Base-by-base conservation (phyloP, 768 basidiomycete species). In the Artomyces pyxidatus region DNA sequence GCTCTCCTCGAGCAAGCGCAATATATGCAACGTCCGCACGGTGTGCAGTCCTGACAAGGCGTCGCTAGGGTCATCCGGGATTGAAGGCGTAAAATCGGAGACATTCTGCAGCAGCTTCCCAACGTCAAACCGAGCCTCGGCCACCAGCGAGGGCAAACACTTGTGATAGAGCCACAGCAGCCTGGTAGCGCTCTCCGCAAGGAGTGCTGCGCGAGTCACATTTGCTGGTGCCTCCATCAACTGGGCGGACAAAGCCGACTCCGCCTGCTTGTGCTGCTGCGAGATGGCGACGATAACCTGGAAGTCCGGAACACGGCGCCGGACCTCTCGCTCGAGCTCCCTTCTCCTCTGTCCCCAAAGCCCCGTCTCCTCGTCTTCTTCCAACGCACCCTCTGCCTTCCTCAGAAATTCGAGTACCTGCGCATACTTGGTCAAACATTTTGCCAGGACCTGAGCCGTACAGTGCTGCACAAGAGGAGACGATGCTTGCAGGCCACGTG, bases 141-240 rank as follows among this genome's bases (percentile, higher is more conserved):
- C 78, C 3, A 88, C 83, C 1, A 90, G 66, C 1, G 74, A 69
- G 0, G 91, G 88, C 25, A 94, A 64, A 51, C 80, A 82, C 21
- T 73, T 73, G 57, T 95, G 88, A 61, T 96, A 98, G 43, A 94
- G 71, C 77, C 85, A 87, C 51, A 96, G 68, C 37, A 98, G 64
- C 23, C 92, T 66, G 55, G 92, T 80, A 1, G 92, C 81, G 43
- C 78, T 76, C 67, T 97, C 94, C 0, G 83, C 76, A 25, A 96
- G 67, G 53, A 98, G 63, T 0, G 80, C 79, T 0, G 64, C 66
- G 62, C 70, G 78, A 47, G 68, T 71, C n/a, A 63, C 55, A 35
- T 68, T 67, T 2, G 46, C 49, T 4, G 45, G 35, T 3, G n/a
- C 39, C 11, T 37, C 23, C 6, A 27, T 23, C 6, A 37, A 16